Base-by-base conservation (phyloP, 1,139 yeast genomes). In the Blastobotrys apis region DNA sequence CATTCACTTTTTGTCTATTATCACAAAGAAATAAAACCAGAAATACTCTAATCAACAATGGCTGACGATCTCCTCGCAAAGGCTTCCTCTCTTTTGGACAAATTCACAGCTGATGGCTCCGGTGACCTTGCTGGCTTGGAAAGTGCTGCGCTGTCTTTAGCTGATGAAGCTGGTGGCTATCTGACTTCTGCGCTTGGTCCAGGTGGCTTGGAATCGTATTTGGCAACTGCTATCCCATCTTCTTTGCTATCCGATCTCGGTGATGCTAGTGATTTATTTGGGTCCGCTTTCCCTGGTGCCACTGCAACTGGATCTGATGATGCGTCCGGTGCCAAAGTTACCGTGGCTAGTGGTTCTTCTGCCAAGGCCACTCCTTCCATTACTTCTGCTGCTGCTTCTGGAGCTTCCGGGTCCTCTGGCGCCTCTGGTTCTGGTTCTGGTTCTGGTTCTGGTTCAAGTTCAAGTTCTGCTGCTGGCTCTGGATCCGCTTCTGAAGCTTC, bases 381-480 rank as follows among this genome's bases (percentile, higher is more conserved):
- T 23, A 23, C 26, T 23, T 23, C 26, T 23, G 33, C 5, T 13
- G 15, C 33, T 31, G 19, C 15, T 4, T 13, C 33, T 8, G 33
- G 33, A n/a, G n/a, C n/a, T n/a, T n/a, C n/a, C n/a, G n/a, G n/a
- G n/a, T n/a, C n/a, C 17, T 5, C 26, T 22, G 19, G 12, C 19
- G 19, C 37, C 19, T 8, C 6, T 20, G 27, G 17, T 25, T 21
- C 40, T 37, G 27, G 30, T 29, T 19, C 34, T 5, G 22, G 22
- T 8, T n/a, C 30, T 4, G 36, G 4, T 12, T 31, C 32, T 39
- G 36, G 15, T 10, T 23, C 42, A 3, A 30, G 13, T 19, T 5
- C 43, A 5, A 32, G 20, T 27, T 25, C 39, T 27, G 39, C 43
- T 13, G 37, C 46, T 21, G 43, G 38, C 17, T 35, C 43, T 23